Conservation (phyloP, 1,284 basidiomycete genomes). For the Apiotrichum akiyoshidainum region DNA sequence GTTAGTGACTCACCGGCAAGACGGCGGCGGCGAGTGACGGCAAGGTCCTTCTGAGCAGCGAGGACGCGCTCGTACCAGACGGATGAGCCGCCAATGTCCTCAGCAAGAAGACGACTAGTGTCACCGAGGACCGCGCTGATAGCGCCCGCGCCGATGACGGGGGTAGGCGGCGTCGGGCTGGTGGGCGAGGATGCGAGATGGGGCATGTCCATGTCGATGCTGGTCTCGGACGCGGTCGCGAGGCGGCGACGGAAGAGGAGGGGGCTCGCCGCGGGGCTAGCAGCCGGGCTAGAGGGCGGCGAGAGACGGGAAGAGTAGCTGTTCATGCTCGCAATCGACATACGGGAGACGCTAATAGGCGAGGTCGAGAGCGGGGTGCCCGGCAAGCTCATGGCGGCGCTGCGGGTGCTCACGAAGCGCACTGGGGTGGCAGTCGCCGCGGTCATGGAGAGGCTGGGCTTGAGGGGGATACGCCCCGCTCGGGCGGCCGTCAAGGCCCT, state of each 20-base stretch:
- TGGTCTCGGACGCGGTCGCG: neutral
- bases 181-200: neutral
- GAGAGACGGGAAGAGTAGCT: neutral
- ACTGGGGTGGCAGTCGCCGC: neutral
- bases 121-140: neutral
- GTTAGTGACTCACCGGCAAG: slow-evolving; percentile 33
- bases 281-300: neutral
- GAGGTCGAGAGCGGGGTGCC: neutral
- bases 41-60: slow-evolving; percentile 22
- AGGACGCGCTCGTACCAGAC: slow-evolving; percentile 32
- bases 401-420: neutral
- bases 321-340: slow-evolving; percentile 4
- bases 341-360: neutral
- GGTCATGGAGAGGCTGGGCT: neutral
- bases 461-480: neutral
- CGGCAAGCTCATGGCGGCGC: slow-evolving; percentile 5
- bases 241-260: neutral
- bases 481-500: neutral
- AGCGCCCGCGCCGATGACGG: slow-evolving; percentile 1
- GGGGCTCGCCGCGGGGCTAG: neutral
- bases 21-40: slow-evolving; percentile 15
- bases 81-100: slow-evolving; percentile 40
- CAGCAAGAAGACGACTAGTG: slow-evolving; percentile 24
- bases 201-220: neutral
- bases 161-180: neutral